phyloP scores from a whole-genome alignment of 257 asterid genomes.

The Haberlea rhodopensis region DNA sequence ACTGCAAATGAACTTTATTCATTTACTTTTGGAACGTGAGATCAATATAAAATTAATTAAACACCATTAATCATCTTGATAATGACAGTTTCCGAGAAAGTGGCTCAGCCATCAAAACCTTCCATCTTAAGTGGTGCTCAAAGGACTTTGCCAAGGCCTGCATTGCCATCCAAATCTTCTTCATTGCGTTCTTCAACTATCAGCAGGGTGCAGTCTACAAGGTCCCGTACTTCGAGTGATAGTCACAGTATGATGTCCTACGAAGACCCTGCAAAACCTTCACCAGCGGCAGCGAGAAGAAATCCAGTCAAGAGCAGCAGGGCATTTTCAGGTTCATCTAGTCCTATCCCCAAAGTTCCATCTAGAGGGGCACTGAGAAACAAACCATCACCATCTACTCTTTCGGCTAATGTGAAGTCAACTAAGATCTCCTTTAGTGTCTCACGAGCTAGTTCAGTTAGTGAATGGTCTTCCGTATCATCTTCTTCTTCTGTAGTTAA shows the following conservation, averaged over 20 bases:
- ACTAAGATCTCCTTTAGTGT: conserved; percentile 53
- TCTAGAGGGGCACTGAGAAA: conserved; percentile 45
- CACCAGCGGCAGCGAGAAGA: conserved; percentile 47
- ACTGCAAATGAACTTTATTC: conserved; percentile 26
- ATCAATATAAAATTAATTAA: not conserved
- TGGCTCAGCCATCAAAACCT: conserved; percentile 52
- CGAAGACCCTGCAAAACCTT: conserved; percentile 39
- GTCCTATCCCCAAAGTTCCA: conserved; percentile 52
- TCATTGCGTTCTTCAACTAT: conserved; percentile 42
- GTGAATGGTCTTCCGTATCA: conserved; percentile 92
- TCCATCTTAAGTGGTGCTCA: conserved; percentile 41
- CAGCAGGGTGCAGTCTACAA: conserved; percentile 42
- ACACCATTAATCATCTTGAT: conserved; percentile 19
- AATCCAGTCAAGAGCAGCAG: conserved; percentile 41
- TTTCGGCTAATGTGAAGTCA: conserved; percentile 50
- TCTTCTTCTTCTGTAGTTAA: conserved; percentile 64
- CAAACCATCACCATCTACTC: conserved; percentile 43
- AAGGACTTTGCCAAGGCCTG: conserved; percentile 58
- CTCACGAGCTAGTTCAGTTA: conserved; percentile 88
- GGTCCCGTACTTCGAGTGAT: conserved; percentile 62
- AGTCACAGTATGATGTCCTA: conserved; percentile 52
- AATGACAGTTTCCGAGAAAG: conserved; percentile 47
- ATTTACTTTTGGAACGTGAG: conserved; percentile 4
- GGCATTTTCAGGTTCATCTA: conserved; percentile 37
- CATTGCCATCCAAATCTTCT: conserved; percentile 41